These are phyloP conservation scores for Liquidambar formosana DNA, from an alignment of 164 flowering plant genomes.

Conservation along the genomic window DNA sequence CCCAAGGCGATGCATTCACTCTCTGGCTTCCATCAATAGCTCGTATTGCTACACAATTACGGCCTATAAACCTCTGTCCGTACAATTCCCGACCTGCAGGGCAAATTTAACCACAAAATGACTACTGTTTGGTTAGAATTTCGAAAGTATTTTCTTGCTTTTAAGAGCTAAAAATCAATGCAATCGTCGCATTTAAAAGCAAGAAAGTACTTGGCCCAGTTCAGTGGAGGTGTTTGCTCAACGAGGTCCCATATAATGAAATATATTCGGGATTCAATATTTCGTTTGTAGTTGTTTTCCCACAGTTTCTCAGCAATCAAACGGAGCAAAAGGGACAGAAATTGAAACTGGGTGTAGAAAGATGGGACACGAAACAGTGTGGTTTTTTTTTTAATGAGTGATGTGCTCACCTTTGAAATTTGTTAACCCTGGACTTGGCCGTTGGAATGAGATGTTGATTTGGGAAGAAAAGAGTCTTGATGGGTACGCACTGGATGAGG, in stretches of 20 bases:
- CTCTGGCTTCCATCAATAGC: slow-evolving; percentile 32
- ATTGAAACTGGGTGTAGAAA: too few species aligned
- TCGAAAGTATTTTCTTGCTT: too few species aligned
- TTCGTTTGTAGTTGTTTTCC: too few species aligned
- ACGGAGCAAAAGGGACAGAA: too few species aligned
- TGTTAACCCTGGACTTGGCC: neutral
- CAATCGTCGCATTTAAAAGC: neutral
- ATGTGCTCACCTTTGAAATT: neutral
- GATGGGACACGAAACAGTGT: too few species aligned
- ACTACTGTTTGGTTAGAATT: neutral
- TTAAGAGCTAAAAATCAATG: neutral
- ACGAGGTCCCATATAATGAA: too few species aligned
- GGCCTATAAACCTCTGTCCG: neutral
- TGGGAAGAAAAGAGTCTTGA: neutral
- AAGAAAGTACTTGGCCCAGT: too few species aligned
- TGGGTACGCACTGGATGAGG: too few species aligned
- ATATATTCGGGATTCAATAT: too few species aligned
- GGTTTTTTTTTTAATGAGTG: too few species aligned
- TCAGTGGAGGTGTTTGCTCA: too few species aligned
- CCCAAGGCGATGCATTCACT: slow-evolving; percentile 42
- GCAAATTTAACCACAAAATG: neutral
- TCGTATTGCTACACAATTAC: slow-evolving; percentile 12
- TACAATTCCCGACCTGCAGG: neutral
- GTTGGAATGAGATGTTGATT: neutral
- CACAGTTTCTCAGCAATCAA: too few species aligned